Percentiles rank a stretch among this genome's conserved stretches.
phyloP scores from a whole-genome alignment of 2,329 filamentous ascomycete species.

The Cytospora chrysosperma region DNA sequence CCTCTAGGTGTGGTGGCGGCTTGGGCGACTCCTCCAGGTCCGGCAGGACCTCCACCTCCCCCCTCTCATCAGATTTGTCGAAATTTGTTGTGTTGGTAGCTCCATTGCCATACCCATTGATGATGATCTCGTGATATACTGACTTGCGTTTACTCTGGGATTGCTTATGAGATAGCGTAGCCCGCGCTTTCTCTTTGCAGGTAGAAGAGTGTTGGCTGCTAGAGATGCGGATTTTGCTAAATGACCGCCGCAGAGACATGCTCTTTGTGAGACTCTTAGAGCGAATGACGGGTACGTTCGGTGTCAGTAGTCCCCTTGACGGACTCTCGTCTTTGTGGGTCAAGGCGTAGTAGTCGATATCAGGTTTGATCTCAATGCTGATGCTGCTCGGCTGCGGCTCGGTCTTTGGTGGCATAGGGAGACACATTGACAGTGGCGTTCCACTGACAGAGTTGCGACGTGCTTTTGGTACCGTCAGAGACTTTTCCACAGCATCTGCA shows the following conservation, averaged over 20 bases:
- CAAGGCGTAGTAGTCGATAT: conserved; percentile 55
- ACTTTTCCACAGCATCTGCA: conserved; percentile 22
- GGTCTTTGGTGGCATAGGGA: not conserved
- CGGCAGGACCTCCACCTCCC: not conserved
- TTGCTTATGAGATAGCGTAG: not conserved
- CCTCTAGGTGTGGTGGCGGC: not conserved
- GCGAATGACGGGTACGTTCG: not conserved
- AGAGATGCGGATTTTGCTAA: conserved; percentile 32
- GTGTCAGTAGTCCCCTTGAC: not conserved
- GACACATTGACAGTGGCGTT: conserved; percentile 4
- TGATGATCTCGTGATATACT: conserved; percentile 50
- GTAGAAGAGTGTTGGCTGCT: conserved; percentile 1
- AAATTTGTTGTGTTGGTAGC: conserved; percentile 40
- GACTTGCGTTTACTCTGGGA: conserved; percentile 24
- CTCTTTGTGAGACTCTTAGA: conserved; percentile 32
- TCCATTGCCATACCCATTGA: conserved; percentile 55
- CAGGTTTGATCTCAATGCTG: conserved; percentile 45
- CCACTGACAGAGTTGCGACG: conserved; percentile 22
- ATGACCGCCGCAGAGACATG: conserved; percentile 34
- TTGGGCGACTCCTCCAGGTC: not conserved
- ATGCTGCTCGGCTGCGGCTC: not conserved
- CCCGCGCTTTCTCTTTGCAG: not conserved
- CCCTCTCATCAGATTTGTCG: not conserved
- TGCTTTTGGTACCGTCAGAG: conserved; percentile 33
- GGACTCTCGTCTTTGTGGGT: conserved; percentile 34